Evolutionary conservation across 306 rosid genomes (phyloP).

Genomic region (Canavalia gladiata): DNA sequence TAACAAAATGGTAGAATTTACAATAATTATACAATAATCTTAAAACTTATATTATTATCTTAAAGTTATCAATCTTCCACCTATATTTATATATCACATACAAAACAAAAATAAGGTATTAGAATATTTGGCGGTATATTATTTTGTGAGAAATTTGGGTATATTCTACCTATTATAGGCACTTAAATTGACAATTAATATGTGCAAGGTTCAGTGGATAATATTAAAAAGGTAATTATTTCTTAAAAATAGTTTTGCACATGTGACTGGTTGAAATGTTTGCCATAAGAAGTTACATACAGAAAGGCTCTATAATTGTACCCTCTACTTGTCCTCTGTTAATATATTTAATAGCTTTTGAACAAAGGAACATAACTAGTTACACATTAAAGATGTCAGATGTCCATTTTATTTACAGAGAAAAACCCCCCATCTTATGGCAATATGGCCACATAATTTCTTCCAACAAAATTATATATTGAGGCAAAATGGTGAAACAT

Average conservation of each 20-base stretch:
- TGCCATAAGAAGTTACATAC: neutral
- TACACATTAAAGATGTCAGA: neutral
- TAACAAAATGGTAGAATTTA: too few relatives aligned
- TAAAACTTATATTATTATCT: too few relatives aligned
- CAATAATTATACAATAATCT: too few relatives aligned
- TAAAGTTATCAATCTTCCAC: too few relatives aligned
- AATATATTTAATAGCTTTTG: neutral
- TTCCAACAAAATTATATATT: neutral
- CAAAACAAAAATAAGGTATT: too few relatives aligned
- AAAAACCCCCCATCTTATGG: neutral
- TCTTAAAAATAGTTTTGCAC: neutral
- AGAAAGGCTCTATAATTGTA: neutral
- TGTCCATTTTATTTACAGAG: neutral
- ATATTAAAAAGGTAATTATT: neutral
- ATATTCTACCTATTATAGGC: neutral
- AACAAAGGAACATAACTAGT: neutral
- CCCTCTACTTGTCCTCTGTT: neutral
- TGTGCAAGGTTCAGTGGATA: neutral
- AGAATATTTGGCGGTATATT: too few relatives aligned
- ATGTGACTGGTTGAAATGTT: neutral
- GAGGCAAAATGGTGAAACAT: neutral
- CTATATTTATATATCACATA: too few relatives aligned
- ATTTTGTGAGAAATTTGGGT: neutral
- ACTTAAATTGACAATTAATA: neutral
- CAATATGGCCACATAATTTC: conserved; percentile 6